A percentile compares a stretch with the other conserved stretches of the same genome.
Conservation (phyloP, 1,284 basidiomycete species). For the Binderoboletus segoi region DNA sequence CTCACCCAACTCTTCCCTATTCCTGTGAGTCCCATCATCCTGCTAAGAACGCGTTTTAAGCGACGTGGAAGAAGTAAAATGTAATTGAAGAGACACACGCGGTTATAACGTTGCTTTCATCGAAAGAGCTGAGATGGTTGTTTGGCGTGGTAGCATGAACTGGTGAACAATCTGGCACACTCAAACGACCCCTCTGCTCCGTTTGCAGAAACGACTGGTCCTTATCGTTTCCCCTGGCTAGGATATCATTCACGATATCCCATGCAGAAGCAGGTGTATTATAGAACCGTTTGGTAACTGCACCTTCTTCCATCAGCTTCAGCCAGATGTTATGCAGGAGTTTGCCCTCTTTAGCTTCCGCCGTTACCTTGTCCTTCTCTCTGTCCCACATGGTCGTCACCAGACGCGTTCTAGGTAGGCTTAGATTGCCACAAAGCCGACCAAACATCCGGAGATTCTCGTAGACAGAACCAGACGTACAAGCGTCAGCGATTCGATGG, state of each 20-base stretch:
- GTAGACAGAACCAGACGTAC: conserved; percentile 46
- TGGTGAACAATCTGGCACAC: too few relatives aligned
- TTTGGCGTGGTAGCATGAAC: too few relatives aligned
- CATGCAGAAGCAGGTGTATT: neutral
- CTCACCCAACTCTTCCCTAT: too few relatives aligned
- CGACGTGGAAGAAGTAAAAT: too few relatives aligned
- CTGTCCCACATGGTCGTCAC: conserved; percentile 42
- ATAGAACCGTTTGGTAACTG: conserved; percentile 14
- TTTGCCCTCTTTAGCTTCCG: conserved; percentile 22
- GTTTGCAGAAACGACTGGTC: conserved; percentile 22
- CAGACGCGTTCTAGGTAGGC: conserved; percentile 36
- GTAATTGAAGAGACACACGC: too few relatives aligned
- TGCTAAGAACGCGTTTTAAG: too few relatives aligned
- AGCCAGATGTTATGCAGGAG: conserved; percentile 32
- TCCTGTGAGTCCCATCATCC: too few relatives aligned
- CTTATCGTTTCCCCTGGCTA: neutral
- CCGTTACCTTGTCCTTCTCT: conserved; percentile 5
- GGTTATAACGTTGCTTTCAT: too few relatives aligned
- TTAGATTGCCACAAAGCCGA: conserved; percentile 15
- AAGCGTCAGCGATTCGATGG: conserved; percentile 51
- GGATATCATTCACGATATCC: conserved; percentile 7
- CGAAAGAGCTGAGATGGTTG: too few relatives aligned
- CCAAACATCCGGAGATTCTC: conserved; percentile 51
- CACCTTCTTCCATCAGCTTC: conserved; percentile 36
- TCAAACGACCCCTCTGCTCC: conserved; percentile 10